Percentiles rank a stretch among this genome's conserved stretches.
phyloP scores from a whole-genome alignment of 148 eudicot genomes.

The Limonium bicolor region DNA sequence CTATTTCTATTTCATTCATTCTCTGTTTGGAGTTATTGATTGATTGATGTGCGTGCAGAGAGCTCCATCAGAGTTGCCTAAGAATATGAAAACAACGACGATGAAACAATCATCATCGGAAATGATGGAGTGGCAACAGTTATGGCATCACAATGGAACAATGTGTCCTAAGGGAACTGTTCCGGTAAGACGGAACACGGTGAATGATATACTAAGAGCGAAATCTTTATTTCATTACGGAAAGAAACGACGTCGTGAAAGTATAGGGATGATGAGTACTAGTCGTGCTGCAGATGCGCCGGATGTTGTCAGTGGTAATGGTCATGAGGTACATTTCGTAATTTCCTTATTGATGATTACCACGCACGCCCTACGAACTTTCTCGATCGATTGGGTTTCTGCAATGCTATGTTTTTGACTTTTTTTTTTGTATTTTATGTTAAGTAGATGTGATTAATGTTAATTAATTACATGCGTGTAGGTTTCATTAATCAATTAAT shows the following conservation, averaged over 20 bases:
- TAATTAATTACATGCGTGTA: no score
- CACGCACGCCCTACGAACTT: no score
- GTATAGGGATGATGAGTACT: no score
- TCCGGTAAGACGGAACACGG: slow-evolving; percentile 67
- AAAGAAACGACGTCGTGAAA: slow-evolving; percentile 29
- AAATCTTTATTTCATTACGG: slow-evolving; percentile 82
- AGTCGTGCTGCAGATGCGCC: slow-evolving; percentile 75
- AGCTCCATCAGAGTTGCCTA: slow-evolving; percentile 51
- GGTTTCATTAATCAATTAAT: no score
- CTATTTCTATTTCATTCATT: background rate
- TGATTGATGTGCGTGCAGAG: slow-evolving; percentile 24
- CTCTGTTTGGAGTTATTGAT: background rate
- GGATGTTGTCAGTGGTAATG: slow-evolving; percentile 77
- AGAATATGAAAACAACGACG: slow-evolving; percentile 9
- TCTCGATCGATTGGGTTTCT: no score
- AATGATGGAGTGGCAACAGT: slow-evolving; percentile 40
- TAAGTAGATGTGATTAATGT: no score
- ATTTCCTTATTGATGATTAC: no score
- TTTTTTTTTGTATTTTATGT: no score
- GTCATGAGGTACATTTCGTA: slow-evolving; percentile 75
- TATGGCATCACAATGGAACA: slow-evolving; percentile 73
- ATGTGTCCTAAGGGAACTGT: slow-evolving; percentile 75
- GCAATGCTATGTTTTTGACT: no score
- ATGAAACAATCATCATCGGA: slow-evolving; percentile 10
- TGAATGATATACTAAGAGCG: slow-evolving; percentile 73